Percentiles rank a stretch among this genome's conserved stretches.
phyloP scores from a whole-genome alignment of 169 alveolate genomes.

The Plasmodium fragile region DNA sequence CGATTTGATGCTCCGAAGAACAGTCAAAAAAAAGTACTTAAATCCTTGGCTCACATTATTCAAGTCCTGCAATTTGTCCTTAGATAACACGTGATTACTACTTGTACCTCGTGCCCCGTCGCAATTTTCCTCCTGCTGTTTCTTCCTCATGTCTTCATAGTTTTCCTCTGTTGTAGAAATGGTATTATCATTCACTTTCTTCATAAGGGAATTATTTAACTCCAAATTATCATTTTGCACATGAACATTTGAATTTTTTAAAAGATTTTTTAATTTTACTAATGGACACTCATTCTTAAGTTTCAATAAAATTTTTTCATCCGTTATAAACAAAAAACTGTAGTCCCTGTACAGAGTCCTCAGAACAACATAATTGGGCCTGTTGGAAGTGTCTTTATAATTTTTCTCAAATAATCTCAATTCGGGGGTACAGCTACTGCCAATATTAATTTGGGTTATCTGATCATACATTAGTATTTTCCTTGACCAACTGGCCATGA shows the following conservation, averaged over 20 bases:
- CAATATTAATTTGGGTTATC: slow-evolving; percentile 45
- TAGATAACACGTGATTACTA: neutral
- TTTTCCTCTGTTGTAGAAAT: neutral
- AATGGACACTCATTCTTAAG: neutral
- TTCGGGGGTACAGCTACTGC: slow-evolving; percentile 43
- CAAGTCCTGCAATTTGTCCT: neutral
- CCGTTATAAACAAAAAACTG: slow-evolving; percentile 44
- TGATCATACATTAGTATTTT: slow-evolving; percentile 56
- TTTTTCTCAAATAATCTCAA: slow-evolving; percentile 30
- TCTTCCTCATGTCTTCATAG: neutral
- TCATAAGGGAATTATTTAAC: neutral
- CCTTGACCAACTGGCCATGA: slow-evolving; percentile 46
- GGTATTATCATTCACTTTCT: neutral
- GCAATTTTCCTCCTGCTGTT: neutral
- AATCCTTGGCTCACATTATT: neutral
- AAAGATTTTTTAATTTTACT: slow-evolving; percentile 12
- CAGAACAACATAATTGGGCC: slow-evolving; percentile 43
- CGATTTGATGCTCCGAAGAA: neutral
- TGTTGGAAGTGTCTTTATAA: slow-evolving; percentile 5
- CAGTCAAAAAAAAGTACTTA: slow-evolving; percentile 22
- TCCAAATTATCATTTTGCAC: neutral
- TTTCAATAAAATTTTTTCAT: slow-evolving; percentile 23
- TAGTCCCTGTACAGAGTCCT: slow-evolving; percentile 30
- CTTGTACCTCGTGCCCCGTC: neutral
- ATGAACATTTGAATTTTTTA: neutral